Base-by-base conservation (phyloP, 495 filamentous ascomycete genomes). In the Aspergillus olivimuriae region DNA sequence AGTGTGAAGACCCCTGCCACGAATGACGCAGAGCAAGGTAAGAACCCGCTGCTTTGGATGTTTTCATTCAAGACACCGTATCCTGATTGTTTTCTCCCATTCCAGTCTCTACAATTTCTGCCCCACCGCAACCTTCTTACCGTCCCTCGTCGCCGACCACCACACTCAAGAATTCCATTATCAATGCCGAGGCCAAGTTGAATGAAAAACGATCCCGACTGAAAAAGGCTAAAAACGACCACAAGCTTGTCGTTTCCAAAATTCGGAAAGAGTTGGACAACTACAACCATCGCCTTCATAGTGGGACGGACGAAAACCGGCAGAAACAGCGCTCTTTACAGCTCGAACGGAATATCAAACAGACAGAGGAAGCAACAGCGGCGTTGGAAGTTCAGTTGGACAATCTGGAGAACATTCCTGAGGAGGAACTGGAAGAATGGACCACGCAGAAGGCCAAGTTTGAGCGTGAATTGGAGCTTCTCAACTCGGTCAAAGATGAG, bases 91-190 rank as follows among this genome's bases (percentile, higher is more conserved):
- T 23, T 17, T 43, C 36, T 22, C 31, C 43, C 5, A 12, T 2
- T 59, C 58, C 69, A 39, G 69, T 77, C 39, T 69, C 68, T 28
- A 58, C 60, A 34, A 51, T 68, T 18, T 51, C 66, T 23, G 60
- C 63, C 9, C 63, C 73, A 34, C 71, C 64, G 22, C 77, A 81
- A 47, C 78, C 83, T 17, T 73, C 78, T 12, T 79, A 81, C 48
- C 81, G 87, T 49, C 83, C 87, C 22, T 83, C 87, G 35, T 94
- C 89, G n/a, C 90, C 90, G 2, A 84, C 81, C 9, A 91, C 89
- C 4, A 96, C 90, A 0, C 73, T 96, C 24, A 86, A 83, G 57
- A 89, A 88, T 17, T 94, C 89, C 4, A 92, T 96, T 43, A 75
- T 80, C 36, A 78, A 86, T 12, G 84, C 84, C 12, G 87, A 95